phyloP scores from a whole-genome alignment of 345 rosid genomes.

The Lepidium africanum region DNA sequence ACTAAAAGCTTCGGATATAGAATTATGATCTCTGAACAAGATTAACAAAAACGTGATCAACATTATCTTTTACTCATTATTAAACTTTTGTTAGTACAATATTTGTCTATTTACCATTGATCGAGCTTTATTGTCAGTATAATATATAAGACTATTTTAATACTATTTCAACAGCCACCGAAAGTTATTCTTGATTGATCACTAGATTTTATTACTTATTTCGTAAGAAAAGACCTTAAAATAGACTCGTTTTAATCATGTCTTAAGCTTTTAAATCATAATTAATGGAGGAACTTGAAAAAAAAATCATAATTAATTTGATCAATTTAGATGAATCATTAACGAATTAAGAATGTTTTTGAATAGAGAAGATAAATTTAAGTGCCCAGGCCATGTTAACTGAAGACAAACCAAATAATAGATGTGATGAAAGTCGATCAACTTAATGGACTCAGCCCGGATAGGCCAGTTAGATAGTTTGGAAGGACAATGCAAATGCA shows the following conservation, averaged over 20 bases:
- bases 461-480: too few relatives aligned
- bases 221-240: not conserved
- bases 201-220: not conserved
- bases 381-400: not conserved
- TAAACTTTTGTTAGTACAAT: constrained; percentile 8
- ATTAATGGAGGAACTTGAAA: too few relatives aligned
- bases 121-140: constrained; percentile 2
- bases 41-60: not conserved
- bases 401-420: not conserved
- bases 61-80: constrained; percentile 16
- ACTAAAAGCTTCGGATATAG: not conserved
- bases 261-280: not conserved
- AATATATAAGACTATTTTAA: not conserved
- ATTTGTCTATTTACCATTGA: constrained; percentile 23
- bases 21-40: constrained; percentile 10
- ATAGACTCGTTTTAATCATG: constrained; percentile 1
- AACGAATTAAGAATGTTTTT: not conserved
- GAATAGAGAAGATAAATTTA: not conserved
- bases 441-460: not conserved
- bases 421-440: too few relatives aligned
- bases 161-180: constrained; percentile 5
- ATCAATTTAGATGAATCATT: not conserved
- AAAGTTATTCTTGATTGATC: constrained; percentile 16
- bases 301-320: not conserved
- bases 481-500: too few relatives aligned